Conservation (phyloP, 257 asterid genomes). For the Parsonsia alboflavescens region DNA sequence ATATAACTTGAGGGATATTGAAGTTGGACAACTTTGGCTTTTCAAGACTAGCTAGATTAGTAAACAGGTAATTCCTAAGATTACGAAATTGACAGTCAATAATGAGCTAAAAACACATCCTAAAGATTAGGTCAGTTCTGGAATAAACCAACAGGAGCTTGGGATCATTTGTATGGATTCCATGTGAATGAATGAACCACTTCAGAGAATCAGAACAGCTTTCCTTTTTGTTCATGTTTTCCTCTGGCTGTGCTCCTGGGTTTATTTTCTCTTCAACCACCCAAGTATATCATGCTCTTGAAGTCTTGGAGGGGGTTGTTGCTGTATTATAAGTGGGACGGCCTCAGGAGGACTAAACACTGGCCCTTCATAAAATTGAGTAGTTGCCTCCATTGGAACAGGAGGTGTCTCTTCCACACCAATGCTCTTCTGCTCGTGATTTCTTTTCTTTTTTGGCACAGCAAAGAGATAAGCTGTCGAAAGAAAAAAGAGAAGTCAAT, state of each 20-base stretch:
- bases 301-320: background rate
- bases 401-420: slow-evolving; percentile 1
- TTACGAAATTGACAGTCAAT: background rate
- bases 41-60: background rate
- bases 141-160: slow-evolving; percentile 13
- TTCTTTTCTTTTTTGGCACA: slow-evolving; percentile 5
- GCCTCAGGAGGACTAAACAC: background rate
- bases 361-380: background rate
- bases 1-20: background rate
- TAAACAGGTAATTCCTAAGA: background rate
- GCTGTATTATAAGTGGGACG: background rate
- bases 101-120: slow-evolving; percentile 9
- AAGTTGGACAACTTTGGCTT: background rate
- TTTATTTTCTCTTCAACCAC: background rate
- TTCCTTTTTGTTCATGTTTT: slow-evolving; percentile 51
- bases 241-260: slow-evolving; percentile 36
- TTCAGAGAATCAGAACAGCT: slow-evolving; percentile 56
- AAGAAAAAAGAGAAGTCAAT: background rate
- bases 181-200: slow-evolving; percentile 44
- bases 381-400: background rate
- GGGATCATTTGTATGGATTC: slow-evolving; percentile 40
- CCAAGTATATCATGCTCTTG: background rate
- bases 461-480: slow-evolving; percentile 8
- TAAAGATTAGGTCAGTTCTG: slow-evolving; percentile 14
- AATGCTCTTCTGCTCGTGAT: background rate